phyloP scores from a whole-genome alignment of 2,329 filamentous ascomycete genomes.

The Colletotrichum shisoi region DNA sequence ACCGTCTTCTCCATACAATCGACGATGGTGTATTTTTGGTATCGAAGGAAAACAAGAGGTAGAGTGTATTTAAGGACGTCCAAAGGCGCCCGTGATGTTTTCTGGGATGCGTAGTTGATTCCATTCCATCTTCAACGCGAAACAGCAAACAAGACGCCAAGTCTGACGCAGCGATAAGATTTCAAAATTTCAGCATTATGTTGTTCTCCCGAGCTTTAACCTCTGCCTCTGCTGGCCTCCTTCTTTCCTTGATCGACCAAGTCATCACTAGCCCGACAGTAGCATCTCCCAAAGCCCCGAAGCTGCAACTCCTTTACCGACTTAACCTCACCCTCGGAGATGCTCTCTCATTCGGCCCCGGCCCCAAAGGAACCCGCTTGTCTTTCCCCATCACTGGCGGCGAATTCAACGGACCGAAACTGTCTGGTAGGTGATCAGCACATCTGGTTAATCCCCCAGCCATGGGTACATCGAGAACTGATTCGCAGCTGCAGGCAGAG shows the following conservation, averaged over 20 bases:
- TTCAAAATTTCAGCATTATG: neutral
- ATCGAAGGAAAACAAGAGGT: neutral
- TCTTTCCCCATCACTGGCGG: constrained; percentile 5
- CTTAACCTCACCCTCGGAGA: neutral
- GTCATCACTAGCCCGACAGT: neutral
- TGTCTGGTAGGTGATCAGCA: neutral
- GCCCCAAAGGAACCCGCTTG: constrained; percentile 13
- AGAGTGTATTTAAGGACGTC: neutral
- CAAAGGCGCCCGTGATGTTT: neutral
- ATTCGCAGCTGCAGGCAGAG: neutral
- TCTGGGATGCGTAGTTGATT: neutral
- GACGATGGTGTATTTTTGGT: too few species aligned
- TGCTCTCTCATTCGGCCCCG: neutral
- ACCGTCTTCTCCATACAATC: too few species aligned
- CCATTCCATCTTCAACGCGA: neutral
- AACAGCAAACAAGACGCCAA: accelerated
- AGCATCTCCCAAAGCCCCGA: neutral
- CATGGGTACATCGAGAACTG: accelerated
- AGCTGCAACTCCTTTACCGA: neutral
- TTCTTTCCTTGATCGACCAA: neutral
- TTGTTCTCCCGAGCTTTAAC: neutral
- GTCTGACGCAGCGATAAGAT: neutral
- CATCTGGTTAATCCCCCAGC: neutral
- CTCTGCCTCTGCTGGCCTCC: neutral
- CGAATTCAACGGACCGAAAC: neutral